Conservation (phyloP, 768 basidiomycete species). For the Boletellus sp. region DNA sequence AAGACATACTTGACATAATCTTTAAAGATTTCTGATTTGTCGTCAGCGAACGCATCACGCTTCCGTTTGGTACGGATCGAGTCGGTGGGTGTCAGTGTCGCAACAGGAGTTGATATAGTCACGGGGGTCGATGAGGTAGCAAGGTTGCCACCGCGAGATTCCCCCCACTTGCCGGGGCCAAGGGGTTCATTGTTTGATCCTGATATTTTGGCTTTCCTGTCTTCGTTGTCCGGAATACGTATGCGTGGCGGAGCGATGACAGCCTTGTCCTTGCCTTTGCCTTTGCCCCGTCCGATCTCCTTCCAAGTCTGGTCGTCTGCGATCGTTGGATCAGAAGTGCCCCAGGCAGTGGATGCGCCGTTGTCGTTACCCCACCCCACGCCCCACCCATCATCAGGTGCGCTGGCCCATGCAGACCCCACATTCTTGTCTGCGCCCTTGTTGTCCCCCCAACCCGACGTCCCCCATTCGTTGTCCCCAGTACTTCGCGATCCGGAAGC, state of each 20-base stretch:
- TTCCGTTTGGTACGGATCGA: slow-evolving; percentile 25
- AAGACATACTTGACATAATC: slow-evolving; percentile 30
- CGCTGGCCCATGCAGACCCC: neutral
- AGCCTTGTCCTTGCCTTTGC: slow-evolving; percentile 9
- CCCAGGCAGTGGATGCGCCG: slow-evolving; percentile 1
- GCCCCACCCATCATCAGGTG: slow-evolving; percentile 4
- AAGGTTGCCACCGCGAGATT: slow-evolving; percentile 4
- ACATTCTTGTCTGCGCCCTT: slow-evolving; percentile 1
- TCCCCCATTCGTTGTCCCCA: slow-evolving; percentile 1
- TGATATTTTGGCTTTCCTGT: slow-evolving; percentile 11
- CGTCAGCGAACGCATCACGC: slow-evolving; percentile 17
- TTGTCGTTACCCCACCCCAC: slow-evolving; percentile 1
- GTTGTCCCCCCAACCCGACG: slow-evolving; percentile 1
- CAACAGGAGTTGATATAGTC: slow-evolving; percentile 11
- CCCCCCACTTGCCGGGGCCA: slow-evolving; percentile 12
- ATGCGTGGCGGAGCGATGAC: slow-evolving; percentile 25
- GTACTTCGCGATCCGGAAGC: neutral
- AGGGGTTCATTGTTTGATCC: slow-evolving; percentile 27
- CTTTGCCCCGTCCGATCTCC: slow-evolving; percentile 3
- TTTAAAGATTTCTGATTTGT: slow-evolving; percentile 23
- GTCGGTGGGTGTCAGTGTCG: slow-evolving; percentile 15
- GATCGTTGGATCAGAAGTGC: slow-evolving; percentile 7
- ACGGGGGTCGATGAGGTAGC: slow-evolving; percentile 5
- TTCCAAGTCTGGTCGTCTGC: slow-evolving; percentile 5
- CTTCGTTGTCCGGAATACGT: slow-evolving; percentile 17